Evolutionary conservation across 1,284 basidiomycete species (phyloP), one percentile per base, ranked within the genome.

Genomic region (Cutaneotrichosporon dermatis): DNA sequence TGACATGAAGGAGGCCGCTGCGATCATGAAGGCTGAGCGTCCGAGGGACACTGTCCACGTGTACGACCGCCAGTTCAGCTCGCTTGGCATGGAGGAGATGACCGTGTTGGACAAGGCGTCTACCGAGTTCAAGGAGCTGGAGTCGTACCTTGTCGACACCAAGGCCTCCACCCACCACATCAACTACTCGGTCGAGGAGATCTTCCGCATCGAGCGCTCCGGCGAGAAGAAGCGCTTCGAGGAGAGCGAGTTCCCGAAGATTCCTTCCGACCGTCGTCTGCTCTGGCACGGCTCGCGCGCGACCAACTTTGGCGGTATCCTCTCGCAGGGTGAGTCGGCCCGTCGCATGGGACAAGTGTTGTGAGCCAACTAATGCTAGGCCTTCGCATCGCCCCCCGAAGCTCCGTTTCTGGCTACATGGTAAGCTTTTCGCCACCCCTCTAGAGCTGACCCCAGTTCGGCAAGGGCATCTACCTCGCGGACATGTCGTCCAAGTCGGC

Each of bases 401-500:
- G 84, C 67, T 6, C 68, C 37, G 62, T 64, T 36, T 66, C 65
- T 2, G 80, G 81, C 0, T 86, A 86, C 69, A 86, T 85, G 85
- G 58, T 59, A 25, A 51, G 58, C n/a, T n/a, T n/a, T n/a, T n/a
- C n/a, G n/a, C n/a, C n/a, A 6, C 36, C 10, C 12, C 11, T n/a
- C 53, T 55, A 37, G n/a, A n/a, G n/a, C n/a, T n/a, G n/a, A 60
- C 37, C 16, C 34, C 6, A 49, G 50, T 58, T 58, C 44, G 85
- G 85, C 54, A 86, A 86, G 75, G 86, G 85, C 48, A 83, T 85
- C 35, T 86, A 86, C 69, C 84, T 86, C 57, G 85, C 85, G 9
- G 85, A 87, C 63, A 85, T 85, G 82, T 83, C 85, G 80, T 84
- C 83, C 39, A 86, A 86, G 82, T 85, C 84, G 34, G 84, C 84